Conservation (phyloP, 106 monocot species). For the Narthecium ossifragum region DNA sequence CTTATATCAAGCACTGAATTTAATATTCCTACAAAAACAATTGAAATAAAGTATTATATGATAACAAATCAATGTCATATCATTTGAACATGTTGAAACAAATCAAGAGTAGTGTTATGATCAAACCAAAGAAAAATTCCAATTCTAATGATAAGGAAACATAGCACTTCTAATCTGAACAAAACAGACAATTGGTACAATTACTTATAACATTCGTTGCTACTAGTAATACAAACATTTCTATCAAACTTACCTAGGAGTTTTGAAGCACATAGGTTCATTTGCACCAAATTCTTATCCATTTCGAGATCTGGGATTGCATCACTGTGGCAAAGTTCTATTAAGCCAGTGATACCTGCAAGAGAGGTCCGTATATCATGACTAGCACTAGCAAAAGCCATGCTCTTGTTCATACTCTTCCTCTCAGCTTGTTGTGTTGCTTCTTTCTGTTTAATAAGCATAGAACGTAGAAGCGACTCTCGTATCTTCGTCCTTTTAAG, state of each 20-base stretch:
- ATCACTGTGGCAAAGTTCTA: conserved; percentile 42
- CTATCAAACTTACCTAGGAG: conserved; percentile 33
- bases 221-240: neutral
- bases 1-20: conserved; percentile 85
- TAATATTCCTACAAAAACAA: conserved; percentile 45
- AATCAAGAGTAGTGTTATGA: too few species aligned
- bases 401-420: conserved; percentile 93
- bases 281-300: conserved; percentile 43
- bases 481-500: conserved; percentile 15
- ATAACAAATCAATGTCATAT: neutral
- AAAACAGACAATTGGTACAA: neutral
- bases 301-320: conserved; percentile 24
- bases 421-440: conserved; percentile 79
- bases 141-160: neutral
- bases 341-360: conserved; percentile 48
- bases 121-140: neutral
- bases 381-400: conserved; percentile 74
- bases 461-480: conserved; percentile 22
- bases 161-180: neutral
- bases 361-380: conserved; percentile 77
- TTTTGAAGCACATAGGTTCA: conserved; percentile 52
- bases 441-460: conserved; percentile 67
- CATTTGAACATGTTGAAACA: neutral
- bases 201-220: neutral
- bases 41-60: neutral